Conservation (phyloP, 805 yeast genomes). For the Kurtzmaniella cleridarum region DNA sequence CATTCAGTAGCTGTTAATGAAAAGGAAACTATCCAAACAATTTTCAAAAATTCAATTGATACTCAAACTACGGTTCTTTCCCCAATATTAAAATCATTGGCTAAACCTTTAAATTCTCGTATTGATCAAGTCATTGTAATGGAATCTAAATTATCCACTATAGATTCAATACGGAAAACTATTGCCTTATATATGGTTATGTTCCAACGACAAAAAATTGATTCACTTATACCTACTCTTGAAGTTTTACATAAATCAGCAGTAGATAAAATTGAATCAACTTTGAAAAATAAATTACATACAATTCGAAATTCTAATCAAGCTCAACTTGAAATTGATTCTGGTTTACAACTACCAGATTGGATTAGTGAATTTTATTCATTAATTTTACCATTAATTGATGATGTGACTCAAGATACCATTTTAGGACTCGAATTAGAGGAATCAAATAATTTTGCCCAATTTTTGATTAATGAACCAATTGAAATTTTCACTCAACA, state of each 20-base stretch:
- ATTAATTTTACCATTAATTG: constrained; percentile 55
- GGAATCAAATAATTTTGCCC: constrained; percentile 30
- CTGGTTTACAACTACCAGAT: constrained; percentile 75
- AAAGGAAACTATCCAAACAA: constrained; percentile 61
- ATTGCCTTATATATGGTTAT: constrained; percentile 66
- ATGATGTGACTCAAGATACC: constrained; percentile 28
- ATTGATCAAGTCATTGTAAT: constrained; percentile 65
- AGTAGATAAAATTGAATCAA: constrained; percentile 20
- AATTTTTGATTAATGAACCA: constrained; percentile 43
- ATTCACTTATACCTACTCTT: constrained; percentile 19
- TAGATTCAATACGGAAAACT: constrained; percentile 57
- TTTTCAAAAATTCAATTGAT: constrained; percentile 37
- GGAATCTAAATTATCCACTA: constrained; percentile 51
- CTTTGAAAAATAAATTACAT: constrained; percentile 25
- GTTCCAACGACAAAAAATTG: constrained; percentile 44
- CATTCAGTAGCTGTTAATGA: constrained; percentile 87
- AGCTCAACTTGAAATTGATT: constrained; percentile 37
- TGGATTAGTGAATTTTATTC: constrained; percentile 69
- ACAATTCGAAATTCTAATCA: constrained; percentile 29
- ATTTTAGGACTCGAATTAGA: constrained; percentile 37
- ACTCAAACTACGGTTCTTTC: constrained; percentile 32
- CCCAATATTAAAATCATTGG: constrained; percentile 47
- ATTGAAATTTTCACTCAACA: constrained; percentile 34
- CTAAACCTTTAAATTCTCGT: constrained; percentile 56
- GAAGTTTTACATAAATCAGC: constrained; percentile 18